A percentile compares a stretch with the other conserved stretches of the same genome.
phyloP scores from a whole-genome alignment of 805 yeast species.

The Clavispora santaluciae region DNA sequence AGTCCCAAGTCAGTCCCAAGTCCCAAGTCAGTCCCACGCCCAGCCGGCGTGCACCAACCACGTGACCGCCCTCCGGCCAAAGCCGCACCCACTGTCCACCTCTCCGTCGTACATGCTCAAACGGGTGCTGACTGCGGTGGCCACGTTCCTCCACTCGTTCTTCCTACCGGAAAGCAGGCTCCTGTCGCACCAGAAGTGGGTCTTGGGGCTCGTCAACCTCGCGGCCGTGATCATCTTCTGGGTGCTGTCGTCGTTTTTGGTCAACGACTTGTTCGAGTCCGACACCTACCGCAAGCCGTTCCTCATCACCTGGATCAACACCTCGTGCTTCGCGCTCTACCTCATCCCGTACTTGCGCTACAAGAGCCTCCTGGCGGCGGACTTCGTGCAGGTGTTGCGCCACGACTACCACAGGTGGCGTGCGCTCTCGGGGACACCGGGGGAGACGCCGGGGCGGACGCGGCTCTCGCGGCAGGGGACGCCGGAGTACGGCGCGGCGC shows the following conservation, averaged over 20 bases:
- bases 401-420: conserved; percentile 25
- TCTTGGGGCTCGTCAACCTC: conserved; percentile 69
- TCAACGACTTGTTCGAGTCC: conserved; percentile 69
- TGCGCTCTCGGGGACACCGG: too few relatives aligned
- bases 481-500: conserved; percentile 10
- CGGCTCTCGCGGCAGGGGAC: conserved; percentile 3
- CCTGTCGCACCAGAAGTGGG: conserved; percentile 51
- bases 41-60: too few relatives aligned
- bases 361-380: conserved; percentile 19
- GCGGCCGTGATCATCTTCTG: conserved; percentile 77
- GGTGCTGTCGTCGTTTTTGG: conserved; percentile 86
- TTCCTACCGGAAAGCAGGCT: conserved; percentile 18
- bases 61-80: neutral
- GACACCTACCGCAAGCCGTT: conserved; percentile 81
- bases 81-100: neutral
- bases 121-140: conserved; percentile 9
- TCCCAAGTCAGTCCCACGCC: too few relatives aligned
- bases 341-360: conserved; percentile 52
- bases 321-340: conserved; percentile 78
- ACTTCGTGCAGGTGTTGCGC: conserved; percentile 20
- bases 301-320: conserved; percentile 86
- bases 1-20: too few relatives aligned
- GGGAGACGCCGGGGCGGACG: neutral
- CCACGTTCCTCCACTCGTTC: conserved; percentile 10
- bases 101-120: conserved; percentile 9